These are phyloP conservation scores for Deinandra increscens DNA, from an alignment of 129 eudicot species.

Conservation along the genomic window DNA sequence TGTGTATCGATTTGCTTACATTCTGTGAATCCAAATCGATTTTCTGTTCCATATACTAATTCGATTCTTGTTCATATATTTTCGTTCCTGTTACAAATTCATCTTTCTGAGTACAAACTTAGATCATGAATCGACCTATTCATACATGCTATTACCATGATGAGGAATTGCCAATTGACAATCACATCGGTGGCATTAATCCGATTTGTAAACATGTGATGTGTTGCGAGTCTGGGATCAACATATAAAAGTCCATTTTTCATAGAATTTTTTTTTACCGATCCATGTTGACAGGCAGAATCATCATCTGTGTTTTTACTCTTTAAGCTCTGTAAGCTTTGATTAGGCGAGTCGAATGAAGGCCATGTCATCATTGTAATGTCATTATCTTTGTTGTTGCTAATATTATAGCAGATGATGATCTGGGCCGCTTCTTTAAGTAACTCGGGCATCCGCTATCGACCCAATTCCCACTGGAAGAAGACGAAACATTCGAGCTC, in stretches of 20 bases:
- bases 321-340: conserved; percentile 58
- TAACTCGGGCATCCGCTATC: conserved; percentile 31
- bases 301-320: conserved; percentile 64
- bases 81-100: too few relatives aligned
- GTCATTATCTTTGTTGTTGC: conserved; percentile 54
- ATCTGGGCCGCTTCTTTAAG: conserved; percentile 38
- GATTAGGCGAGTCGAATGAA: conserved; percentile 63
- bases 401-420: conserved; percentile 30
- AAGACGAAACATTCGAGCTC: conserved; percentile 35
- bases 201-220: too few relatives aligned
- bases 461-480: conserved; percentile 39
- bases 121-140: too few relatives aligned
- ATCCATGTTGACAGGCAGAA: conserved; percentile 53
- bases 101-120: too few relatives aligned
- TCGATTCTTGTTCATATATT: too few relatives aligned
- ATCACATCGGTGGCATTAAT: too few relatives aligned
- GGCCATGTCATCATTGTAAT: conserved; percentile 77
- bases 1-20: too few relatives aligned
- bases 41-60: too few relatives aligned
- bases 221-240: too few relatives aligned
- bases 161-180: too few relatives aligned
- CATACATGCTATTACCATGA: too few relatives aligned
- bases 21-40: too few relatives aligned
- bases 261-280: conserved; percentile 36
- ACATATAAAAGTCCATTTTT: background rate